Percentiles rank a stretch among this genome's conserved stretches.
These are phyloP conservation scores for Globisporangium parvum DNA, from an alignment of 352 stramenopile genomes.

Conservation along the genomic window DNA sequence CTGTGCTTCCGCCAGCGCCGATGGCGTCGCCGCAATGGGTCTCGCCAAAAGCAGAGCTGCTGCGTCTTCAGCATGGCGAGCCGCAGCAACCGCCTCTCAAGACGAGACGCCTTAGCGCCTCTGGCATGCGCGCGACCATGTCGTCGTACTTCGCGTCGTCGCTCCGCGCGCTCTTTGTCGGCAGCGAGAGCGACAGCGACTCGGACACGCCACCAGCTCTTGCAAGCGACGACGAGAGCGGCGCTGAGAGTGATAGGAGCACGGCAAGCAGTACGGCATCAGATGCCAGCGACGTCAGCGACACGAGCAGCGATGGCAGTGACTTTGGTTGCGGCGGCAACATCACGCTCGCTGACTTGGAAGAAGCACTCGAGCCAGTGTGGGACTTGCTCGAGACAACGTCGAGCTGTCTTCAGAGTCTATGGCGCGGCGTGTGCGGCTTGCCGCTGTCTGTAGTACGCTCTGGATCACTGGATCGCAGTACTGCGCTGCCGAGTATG, in stretches of 20 bases:
- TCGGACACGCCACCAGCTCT: too few species aligned
- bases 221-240: neutral
- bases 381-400: constrained; percentile 6
- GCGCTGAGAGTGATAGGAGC: constrained; percentile 1
- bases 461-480: neutral
- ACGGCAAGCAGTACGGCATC: neutral
- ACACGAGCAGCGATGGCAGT: neutral
- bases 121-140: constrained; percentile 3
- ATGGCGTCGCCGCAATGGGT: constrained; percentile 7
- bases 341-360: constrained; percentile 8
- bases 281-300: neutral
- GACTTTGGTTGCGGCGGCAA: constrained; percentile 3
- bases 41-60: constrained; percentile 8
- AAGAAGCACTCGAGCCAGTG: constrained; percentile 11
- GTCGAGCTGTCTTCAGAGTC: constrained; percentile 9
- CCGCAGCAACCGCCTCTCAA: constrained; percentile 11
- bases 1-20: neutral
- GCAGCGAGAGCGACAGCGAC: neutral
- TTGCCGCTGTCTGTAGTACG: constrained; percentile 5
- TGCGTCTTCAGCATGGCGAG: constrained; percentile 1
- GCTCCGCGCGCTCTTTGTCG: constrained; percentile 5
- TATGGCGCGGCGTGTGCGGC: neutral
- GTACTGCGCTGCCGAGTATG: neutral
- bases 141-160: neutral
- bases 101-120: constrained; percentile 6